Evolutionary conservation across 768 basidiomycete species (phyloP).

Genomic region (Piloderma croceum): DNA sequence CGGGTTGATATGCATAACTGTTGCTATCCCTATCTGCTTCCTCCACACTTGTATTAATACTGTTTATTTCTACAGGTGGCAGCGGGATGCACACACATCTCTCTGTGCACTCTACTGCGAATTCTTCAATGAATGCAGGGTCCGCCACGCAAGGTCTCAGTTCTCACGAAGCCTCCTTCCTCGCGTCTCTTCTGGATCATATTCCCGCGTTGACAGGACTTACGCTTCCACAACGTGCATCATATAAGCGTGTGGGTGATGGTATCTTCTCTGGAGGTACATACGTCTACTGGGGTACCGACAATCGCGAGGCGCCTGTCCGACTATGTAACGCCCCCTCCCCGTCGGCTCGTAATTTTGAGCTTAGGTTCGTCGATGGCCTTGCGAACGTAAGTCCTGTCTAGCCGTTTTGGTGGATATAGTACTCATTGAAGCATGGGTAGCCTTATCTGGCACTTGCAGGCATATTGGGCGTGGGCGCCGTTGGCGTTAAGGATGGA

Average conservation of each 20-base stretch:
- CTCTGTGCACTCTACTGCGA: slow-evolving; percentile 44
- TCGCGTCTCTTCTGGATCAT: slow-evolving; percentile 52
- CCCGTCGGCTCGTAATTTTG: slow-evolving; percentile 52
- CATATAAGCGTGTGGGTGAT: slow-evolving; percentile 60
- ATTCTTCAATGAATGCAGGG: slow-evolving; percentile 9
- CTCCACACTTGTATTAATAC: no score
- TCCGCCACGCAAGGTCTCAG: slow-evolving; percentile 29
- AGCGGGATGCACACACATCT: slow-evolving; percentile 60
- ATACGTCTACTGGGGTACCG: slow-evolving; percentile 60
- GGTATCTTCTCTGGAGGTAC: slow-evolving; percentile 71
- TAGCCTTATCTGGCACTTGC: slow-evolving; percentile 56
- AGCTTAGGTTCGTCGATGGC: slow-evolving; percentile 56
- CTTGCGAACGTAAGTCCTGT: no score
- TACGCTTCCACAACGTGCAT: slow-evolving; percentile 52
- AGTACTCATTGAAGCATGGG: no score
- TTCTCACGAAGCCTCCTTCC: slow-evolving; percentile 50
- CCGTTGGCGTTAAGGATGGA: slow-evolving; percentile 40
- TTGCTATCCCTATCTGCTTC: no score
- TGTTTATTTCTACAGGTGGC: slow-evolving; percentile 45
- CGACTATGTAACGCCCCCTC: slow-evolving; percentile 51
- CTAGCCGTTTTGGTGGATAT: no score
- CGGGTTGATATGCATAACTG: slow-evolving; percentile 39
- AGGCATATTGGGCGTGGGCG: slow-evolving; percentile 48
- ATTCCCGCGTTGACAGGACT: slow-evolving; percentile 55
- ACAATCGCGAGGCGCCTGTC: slow-evolving; percentile 62